These are phyloP conservation scores for Phytomonas sp. DNA, from an alignment of 208 protist species.

Conservation along the genomic window DNA sequence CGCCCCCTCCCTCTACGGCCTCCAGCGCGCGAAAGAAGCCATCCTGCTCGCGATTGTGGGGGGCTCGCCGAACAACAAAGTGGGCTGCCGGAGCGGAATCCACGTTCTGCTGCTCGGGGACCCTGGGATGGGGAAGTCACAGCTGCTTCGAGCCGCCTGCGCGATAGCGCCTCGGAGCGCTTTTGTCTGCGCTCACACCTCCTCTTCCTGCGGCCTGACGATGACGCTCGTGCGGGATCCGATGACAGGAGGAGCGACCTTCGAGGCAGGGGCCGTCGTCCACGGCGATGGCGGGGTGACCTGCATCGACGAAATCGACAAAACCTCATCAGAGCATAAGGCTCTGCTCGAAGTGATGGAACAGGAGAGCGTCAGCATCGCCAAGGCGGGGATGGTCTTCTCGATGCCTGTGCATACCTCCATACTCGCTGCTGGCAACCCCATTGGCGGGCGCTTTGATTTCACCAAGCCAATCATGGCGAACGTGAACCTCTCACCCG, in stretches of 20 bases:
- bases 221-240: slow-evolving; percentile 94
- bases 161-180: slow-evolving; percentile 93
- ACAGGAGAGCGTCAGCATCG: slow-evolving; percentile 98
- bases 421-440: slow-evolving; percentile 98
- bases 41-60: slow-evolving; percentile 94
- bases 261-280: slow-evolving; percentile 98
- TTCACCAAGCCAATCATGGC: slow-evolving; percentile 91
- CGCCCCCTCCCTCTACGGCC: slow-evolving; percentile 96
- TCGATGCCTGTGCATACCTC: slow-evolving; percentile 94
- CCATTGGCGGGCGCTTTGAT: slow-evolving; percentile 91
- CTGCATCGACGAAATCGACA: slow-evolving; percentile 99
- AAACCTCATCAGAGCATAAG: slow-evolving; percentile 93
- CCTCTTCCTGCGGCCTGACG: slow-evolving; percentile 95
- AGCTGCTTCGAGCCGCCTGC: slow-evolving; percentile 91
- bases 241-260: slow-evolving; percentile 84
- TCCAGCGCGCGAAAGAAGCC: slow-evolving; percentile 95
- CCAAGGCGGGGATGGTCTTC: slow-evolving; percentile 97
- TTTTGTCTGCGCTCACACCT: slow-evolving; percentile 98
- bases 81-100: slow-evolving; percentile 67
- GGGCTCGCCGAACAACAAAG: slow-evolving; percentile 56
- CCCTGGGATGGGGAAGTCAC: slow-evolving; percentile 96
- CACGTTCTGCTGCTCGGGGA: slow-evolving; percentile 97
- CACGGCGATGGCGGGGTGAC: slow-evolving; percentile 96
- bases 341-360: slow-evolving; percentile 99
- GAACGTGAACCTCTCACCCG: slow-evolving; percentile 93